Evolutionary conservation across 768 basidiomycete genomes (phyloP), one percentile per base, ranked within the genome.

Genomic region (Trametes villosa): DNA sequence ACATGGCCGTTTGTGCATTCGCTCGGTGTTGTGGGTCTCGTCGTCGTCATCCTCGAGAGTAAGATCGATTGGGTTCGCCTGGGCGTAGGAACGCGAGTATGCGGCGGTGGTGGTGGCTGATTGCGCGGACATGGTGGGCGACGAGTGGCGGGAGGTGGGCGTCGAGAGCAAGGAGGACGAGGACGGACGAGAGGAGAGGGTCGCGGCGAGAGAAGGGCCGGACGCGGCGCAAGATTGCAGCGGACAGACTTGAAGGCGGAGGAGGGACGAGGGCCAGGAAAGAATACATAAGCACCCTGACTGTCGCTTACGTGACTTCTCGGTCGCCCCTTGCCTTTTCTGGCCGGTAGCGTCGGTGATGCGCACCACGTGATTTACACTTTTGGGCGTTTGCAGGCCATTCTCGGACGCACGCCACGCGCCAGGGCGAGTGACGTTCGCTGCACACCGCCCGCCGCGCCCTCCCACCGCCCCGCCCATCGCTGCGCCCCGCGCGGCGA

Each of bases 41-140:
- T 76, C 72, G 67, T 83, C 83, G 68, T 88, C 87, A 72, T 89
- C 87, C 74, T 88, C 88, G 62, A 78, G 76, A 26, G 87, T 90
- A 62, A 91, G 80, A 78, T 90, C 89, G 71, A 91, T 91, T 65
- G 80, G 83, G 66, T 83, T 78, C 15, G 80, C 76, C 64, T 79
- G 78, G 59, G 75, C 74, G 60, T 77, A 73, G 22, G 75, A 71
- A 9, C 75, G 76, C 46, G 62, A 53, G 48, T 54, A 64, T 7
- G 58, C 51, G 29, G 63, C 36, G 18, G 58, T 60, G 2, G 57
- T 46, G 24, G 58, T 47, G 24, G 33, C 42, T 27, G 63, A 48
- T 26, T 59, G 62, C 18, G 62, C 59, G 31, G 57, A 40, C 62
- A 63, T 63, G 27, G 18, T 33, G 41, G n/a, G 33, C 30, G 20